These are phyloP conservation scores for Piper betle DNA, from an alignment of 164 flowering plant genomes.

Conservation along the genomic window DNA sequence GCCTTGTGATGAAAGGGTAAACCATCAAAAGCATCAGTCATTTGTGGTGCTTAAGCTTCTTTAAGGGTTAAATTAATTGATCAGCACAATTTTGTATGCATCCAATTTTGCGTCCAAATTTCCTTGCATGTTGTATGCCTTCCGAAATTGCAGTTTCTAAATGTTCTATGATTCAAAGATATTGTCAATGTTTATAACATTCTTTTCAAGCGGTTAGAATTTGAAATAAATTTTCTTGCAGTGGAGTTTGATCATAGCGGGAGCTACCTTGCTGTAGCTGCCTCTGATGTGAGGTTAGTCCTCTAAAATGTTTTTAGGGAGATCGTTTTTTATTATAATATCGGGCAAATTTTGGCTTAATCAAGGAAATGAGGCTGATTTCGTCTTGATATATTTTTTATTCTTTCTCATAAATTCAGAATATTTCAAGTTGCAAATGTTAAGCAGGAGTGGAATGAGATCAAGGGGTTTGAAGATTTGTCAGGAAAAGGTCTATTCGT, in stretches of 20 bases:
- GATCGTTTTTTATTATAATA: too few relatives aligned
- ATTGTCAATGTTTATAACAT: too few relatives aligned
- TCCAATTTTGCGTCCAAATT: too few relatives aligned
- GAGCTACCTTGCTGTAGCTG: constrained; percentile 76
- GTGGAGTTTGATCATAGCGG: constrained; percentile 98
- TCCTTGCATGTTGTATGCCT: too few relatives aligned
- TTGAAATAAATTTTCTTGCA: constrained; percentile 18
- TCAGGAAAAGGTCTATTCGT: constrained; percentile 77
- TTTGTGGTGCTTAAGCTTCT: too few relatives aligned
- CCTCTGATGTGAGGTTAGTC: constrained; percentile 81
- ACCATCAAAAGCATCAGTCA: too few relatives aligned
- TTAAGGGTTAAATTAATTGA: too few relatives aligned
- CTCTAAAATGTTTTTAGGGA: not conserved
- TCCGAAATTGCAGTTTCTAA: too few relatives aligned
- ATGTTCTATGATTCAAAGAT: too few relatives aligned
- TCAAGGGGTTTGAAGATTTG: constrained; percentile 79
- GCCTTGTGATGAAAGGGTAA: too few relatives aligned
- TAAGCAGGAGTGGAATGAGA: constrained; percentile 76
- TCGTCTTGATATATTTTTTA: not conserved
- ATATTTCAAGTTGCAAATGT: constrained; percentile 81
- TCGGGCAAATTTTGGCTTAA: not conserved
- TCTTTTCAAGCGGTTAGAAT: too few relatives aligned
- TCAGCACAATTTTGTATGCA: too few relatives aligned
- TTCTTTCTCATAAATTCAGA: constrained; percentile 24
- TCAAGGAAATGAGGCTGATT: not conserved